Evolutionary conservation across 306 rosid genomes (phyloP).

Genomic region (Parietaria judaica): DNA sequence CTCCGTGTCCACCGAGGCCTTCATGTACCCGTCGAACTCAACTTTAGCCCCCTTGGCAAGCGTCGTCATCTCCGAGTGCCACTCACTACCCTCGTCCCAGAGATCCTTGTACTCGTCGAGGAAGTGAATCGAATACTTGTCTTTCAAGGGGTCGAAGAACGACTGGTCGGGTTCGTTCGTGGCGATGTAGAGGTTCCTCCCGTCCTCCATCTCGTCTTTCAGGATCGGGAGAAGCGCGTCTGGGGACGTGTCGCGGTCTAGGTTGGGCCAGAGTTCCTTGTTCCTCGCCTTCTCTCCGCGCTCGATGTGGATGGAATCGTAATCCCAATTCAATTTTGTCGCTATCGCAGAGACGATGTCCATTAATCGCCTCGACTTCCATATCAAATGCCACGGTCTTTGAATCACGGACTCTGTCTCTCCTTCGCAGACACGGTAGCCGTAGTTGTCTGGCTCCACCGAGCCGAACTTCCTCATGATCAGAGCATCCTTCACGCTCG

Average conservation of each 20-base stretch:
- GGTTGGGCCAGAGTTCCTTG: conserved; percentile 95
- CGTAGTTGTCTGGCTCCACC: conserved; percentile 89
- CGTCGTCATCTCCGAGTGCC: conserved; percentile 66
- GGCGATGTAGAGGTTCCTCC: conserved; percentile 83
- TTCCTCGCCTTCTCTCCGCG: conserved; percentile 94
- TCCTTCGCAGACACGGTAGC: conserved; percentile 98
- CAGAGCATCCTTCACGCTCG: conserved; percentile 57
- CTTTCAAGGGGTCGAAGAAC: conserved; percentile 80
- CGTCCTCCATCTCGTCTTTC: conserved; percentile 65
- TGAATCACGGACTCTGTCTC: conserved; percentile 80
- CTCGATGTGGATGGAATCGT: conserved; percentile 79
- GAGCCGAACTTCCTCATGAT: conserved; percentile 85
- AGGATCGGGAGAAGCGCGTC: conserved; percentile 63
- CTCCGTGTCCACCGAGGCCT: conserved; percentile 86
- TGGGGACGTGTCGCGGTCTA: conserved; percentile 76
- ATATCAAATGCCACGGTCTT: conserved; percentile 91
- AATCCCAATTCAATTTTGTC: conserved; percentile 86
- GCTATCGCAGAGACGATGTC: conserved; percentile 83
- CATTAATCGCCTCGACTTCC: conserved; percentile 94
- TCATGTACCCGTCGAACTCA: conserved; percentile 97
- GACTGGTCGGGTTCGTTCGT: conserved; percentile 67
- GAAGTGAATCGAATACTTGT: conserved; percentile 78
- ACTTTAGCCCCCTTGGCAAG: conserved; percentile 68
- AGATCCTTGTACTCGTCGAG: conserved; percentile 86
- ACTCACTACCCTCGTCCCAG: conserved; percentile 78